Evolutionary conservation across 2,329 filamentous ascomycete genomes (phyloP).

Genomic region (Metarhizium sp.): DNA sequence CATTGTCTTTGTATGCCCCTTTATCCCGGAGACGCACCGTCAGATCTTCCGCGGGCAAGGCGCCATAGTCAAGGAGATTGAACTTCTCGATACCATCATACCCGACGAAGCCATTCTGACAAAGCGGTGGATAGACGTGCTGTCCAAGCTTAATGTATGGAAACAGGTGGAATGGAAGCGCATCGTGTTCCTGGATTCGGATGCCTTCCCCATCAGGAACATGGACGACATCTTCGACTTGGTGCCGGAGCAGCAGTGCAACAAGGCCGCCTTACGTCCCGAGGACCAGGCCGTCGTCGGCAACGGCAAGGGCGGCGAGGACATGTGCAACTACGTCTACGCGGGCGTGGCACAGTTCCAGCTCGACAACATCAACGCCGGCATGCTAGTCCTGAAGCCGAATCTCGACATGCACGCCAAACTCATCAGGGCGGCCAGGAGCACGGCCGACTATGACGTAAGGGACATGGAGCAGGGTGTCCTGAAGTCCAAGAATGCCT

Average conservation of each 20-base stretch:
- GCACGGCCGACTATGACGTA: neutral
- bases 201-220: conserved; percentile 1
- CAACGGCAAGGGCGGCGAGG: neutral
- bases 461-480: conserved; percentile 2
- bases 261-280: neutral
- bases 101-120: neutral
- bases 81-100: neutral
- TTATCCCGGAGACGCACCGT: neutral
- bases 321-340: conserved; percentile 3
- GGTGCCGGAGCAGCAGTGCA: conserved; percentile 1
- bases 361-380: conserved; percentile 3
- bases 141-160: conserved; percentile 3
- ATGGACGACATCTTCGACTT: neutral
- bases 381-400: conserved; percentile 3
- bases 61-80: conserved; percentile 1
- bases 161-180: conserved; percentile 1
- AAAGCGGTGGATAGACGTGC: conserved; percentile 3
- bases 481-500: conserved; percentile 2
- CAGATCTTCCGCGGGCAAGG: neutral
- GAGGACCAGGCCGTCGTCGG: neutral
- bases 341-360: conserved; percentile 2
- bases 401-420: conserved; percentile 3
- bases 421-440: conserved; percentile 1
- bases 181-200: conserved; percentile 2
- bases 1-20: conserved; percentile 2